Percentiles rank a stretch among this genome's conserved stretches.
Evolutionary conservation across 139 green algal genomes (phyloP).

Genomic region (Nannochloris sp.): DNA sequence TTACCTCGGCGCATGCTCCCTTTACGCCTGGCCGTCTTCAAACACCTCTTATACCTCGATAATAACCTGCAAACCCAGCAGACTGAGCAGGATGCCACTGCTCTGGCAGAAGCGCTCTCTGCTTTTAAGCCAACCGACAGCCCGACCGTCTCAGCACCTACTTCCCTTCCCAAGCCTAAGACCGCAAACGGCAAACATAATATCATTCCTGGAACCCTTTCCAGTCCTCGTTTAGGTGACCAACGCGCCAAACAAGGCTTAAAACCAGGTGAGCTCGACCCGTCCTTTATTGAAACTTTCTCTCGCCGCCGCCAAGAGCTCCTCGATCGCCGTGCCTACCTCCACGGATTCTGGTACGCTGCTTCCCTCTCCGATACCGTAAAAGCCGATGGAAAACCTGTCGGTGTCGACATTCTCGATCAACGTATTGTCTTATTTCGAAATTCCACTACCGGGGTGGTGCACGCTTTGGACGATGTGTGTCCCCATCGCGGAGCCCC

Average conservation of each 20-base stretch:
- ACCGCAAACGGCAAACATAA: too few species aligned
- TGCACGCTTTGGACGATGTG: slow-evolving; percentile 55
- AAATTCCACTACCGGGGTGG: slow-evolving; percentile 13
- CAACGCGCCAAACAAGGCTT: background rate
- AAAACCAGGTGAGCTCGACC: slow-evolving; percentile 37
- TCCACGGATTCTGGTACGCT: slow-evolving; percentile 65
- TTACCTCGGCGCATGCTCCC: slow-evolving; percentile 9
- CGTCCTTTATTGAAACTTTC: slow-evolving; percentile 1
- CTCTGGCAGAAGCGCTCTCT: background rate
- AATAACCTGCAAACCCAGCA: too few species aligned
- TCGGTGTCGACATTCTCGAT: slow-evolving; percentile 61
- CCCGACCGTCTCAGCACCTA: background rate
- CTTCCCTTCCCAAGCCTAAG: too few species aligned
- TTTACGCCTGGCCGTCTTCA: background rate
- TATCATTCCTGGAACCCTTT: too few species aligned
- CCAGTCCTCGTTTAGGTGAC: too few species aligned
- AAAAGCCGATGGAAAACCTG: slow-evolving; percentile 19
- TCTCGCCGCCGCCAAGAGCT: slow-evolving; percentile 46
- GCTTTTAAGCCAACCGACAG: background rate
- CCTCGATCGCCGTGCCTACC: slow-evolving; percentile 32
- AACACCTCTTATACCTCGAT: too few species aligned
- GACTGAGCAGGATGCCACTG: background rate
- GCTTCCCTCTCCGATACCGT: slow-evolving; percentile 50
- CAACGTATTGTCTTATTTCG: slow-evolving; percentile 60
- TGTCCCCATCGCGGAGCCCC: slow-evolving; percentile 65